Conservation (phyloP, 768 basidiomycete species). For the Leccinellum luteum region DNA sequence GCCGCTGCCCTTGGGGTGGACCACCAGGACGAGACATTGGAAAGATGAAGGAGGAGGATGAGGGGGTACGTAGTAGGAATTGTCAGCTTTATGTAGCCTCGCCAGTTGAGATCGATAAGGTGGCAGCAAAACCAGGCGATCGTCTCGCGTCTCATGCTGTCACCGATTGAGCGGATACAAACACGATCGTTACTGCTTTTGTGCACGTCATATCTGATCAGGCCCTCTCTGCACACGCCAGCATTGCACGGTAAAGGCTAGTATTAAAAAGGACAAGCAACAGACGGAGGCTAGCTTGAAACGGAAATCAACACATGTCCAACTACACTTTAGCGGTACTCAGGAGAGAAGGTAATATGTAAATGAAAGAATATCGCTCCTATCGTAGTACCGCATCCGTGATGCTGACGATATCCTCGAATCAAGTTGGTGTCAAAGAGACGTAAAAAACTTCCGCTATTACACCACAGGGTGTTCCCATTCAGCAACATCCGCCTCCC, state of each 20-base stretch:
- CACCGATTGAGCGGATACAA: background rate
- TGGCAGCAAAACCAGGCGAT: constrained; percentile 5
- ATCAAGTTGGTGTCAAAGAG: constrained; percentile 13
- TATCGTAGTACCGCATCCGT: constrained; percentile 27
- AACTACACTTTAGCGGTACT: constrained; percentile 23
- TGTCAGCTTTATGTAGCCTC: constrained; percentile 7
- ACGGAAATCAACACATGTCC: constrained; percentile 28
- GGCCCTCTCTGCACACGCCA: background rate
- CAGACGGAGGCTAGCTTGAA: constrained; percentile 24
- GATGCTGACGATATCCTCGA: constrained; percentile 27
- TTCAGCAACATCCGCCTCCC: constrained; percentile 78
- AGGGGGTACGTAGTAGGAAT: too few species aligned
- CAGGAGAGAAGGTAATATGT: constrained; percentile 31
- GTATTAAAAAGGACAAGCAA: constrained; percentile 24
- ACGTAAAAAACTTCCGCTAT: constrained; percentile 17
- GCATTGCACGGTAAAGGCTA: constrained; percentile 10
- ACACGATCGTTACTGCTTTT: background rate
- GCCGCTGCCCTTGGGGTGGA: constrained; percentile 12
- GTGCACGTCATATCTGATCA: background rate
- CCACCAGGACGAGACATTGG: constrained; percentile 22
- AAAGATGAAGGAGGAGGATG: constrained; percentile 4
- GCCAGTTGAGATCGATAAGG: constrained; percentile 25
- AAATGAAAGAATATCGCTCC: constrained; percentile 34
- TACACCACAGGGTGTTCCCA: constrained; percentile 16
- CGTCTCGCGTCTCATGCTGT: background rate